A percentile compares a stretch with the other conserved stretches of the same genome.
These are phyloP conservation scores for Quercus phellos DNA, from an alignment of 331 rosid species.

Conservation along the genomic window DNA sequence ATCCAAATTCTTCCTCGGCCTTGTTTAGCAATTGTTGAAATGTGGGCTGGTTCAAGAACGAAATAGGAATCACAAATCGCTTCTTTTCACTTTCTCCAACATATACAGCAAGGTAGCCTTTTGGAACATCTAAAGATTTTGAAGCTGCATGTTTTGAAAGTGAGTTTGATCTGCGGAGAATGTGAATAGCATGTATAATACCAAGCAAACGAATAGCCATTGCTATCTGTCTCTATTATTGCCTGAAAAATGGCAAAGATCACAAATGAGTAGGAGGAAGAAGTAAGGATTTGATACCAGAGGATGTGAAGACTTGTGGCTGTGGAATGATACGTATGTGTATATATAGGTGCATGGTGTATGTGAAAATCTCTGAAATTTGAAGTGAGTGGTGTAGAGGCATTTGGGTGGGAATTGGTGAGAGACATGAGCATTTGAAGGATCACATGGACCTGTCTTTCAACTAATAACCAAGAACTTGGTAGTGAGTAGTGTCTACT, in stretches of 20 bases:
- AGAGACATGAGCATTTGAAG: constrained; percentile 7
- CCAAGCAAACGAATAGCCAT: constrained; percentile 29
- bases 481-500: constrained; percentile 12
- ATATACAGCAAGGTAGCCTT: constrained; percentile 44
- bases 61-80: constrained; percentile 34
- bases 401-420: constrained; percentile 4
- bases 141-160: constrained; percentile 13
- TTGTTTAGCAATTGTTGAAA: constrained; percentile 24
- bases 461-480: neutral
- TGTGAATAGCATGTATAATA: constrained; percentile 22
- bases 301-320: neutral
- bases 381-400: constrained; percentile 4
- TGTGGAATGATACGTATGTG: neutral
- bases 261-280: neutral
- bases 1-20: constrained; percentile 35
- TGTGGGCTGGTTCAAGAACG: constrained; percentile 35
- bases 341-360: constrained; percentile 4
- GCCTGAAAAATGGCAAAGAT: neutral
- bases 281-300: neutral
- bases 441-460: constrained; percentile 17
- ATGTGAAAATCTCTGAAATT: neutral
- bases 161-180: constrained; percentile 5
- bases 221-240: neutral
- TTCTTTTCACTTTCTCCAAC: constrained; percentile 38
- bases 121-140: constrained; percentile 29